Conservation (phyloP, 768 basidiomycete genomes). For the Termitomyces heimii region DNA sequence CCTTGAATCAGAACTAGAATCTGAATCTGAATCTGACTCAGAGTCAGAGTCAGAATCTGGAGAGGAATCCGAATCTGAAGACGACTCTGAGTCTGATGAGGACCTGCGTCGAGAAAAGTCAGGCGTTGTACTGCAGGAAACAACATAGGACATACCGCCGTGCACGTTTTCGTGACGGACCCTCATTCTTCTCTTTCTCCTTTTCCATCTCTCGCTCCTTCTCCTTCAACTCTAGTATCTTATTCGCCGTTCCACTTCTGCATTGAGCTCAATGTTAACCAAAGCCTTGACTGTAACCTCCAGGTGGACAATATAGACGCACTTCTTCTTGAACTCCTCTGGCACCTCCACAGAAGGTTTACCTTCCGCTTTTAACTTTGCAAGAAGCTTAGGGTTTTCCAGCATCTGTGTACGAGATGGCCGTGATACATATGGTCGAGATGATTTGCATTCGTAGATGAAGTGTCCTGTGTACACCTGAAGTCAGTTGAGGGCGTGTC, state of each 20-base stretch:
- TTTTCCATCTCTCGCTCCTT: slow-evolving; percentile 54
- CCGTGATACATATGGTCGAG: slow-evolving; percentile 79
- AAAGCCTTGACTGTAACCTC: not conserved
- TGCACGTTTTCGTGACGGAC: slow-evolving; percentile 31
- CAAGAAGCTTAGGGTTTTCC: slow-evolving; percentile 64
- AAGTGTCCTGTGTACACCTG: slow-evolving; percentile 60
- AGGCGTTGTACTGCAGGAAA: not conserved
- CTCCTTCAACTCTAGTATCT: slow-evolving; percentile 79
- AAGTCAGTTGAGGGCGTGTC: not conserved
- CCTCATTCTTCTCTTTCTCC: slow-evolving; percentile 28
- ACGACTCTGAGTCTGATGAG: not conserved
- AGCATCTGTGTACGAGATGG: slow-evolving; percentile 86
- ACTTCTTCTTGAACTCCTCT: slow-evolving; percentile 87
- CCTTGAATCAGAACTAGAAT: slow-evolving; percentile 1
- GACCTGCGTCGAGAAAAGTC: slow-evolving; percentile 2
- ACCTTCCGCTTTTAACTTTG: slow-evolving; percentile 63
- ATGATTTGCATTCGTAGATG: slow-evolving; percentile 83
- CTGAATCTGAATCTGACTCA: not conserved
- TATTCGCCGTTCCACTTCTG: slow-evolving; percentile 78
- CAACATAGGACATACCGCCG: slow-evolving; percentile 23
- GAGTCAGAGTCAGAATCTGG: slow-evolving; percentile 21
- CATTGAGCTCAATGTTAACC: not conserved
- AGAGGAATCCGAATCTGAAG: slow-evolving; percentile 5
- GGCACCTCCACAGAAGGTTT: slow-evolving; percentile 81
- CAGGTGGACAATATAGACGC: slow-evolving; percentile 18